Base-by-base conservation (phyloP, 257 asterid species). In the Plectranthus barbatus region DNA sequence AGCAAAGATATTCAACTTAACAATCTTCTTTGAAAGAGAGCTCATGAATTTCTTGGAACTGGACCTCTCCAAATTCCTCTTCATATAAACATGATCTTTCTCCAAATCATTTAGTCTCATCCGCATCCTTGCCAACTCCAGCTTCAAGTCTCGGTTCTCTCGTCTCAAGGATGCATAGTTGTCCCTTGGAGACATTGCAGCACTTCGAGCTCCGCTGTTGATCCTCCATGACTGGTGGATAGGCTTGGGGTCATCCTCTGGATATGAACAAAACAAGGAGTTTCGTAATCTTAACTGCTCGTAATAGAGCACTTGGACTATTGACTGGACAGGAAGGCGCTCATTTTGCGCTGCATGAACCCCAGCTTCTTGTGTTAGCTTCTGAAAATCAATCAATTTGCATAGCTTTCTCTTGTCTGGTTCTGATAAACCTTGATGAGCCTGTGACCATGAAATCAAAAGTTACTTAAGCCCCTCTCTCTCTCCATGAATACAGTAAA, bases 291-390 rank as follows among this genome's bases (percentile, higher is more conserved):
- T 80, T 72, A 89, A 21, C 70, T 92, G 99, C 79, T 92, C 99
- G 36, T 85, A 79, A 57, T 88, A 92, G 58, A 92, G 95, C 33
- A 89, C 99, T 68, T 92, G 99, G 46, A 92, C 97, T 17, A 89
- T 85, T 11, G 99, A 86, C 68, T 92, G 99, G 79, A 89, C 71
- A 0, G 99, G 91, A 31, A 92, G 99, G 57, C 97, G 93, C 45
- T 92, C 99, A 67, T 89, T 92, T 74, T 89, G 97, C 13, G 99
- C 99, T 6, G 99, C 98, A 5, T 92, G 98, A 2, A 96, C 86
- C 3, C 98, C 97, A 0, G 97, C 95, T 79, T 92, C 97, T 51
- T 79, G 91, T 44, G 97, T 81, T 36, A 92, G 83, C 60, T 89
- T 92, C 76, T 92, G 97, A 50, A 89, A 89, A 73, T 92, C 97